Base-by-base conservation (phyloP, 1,284 basidiomycete species). In the Phlebopus sp. region DNA sequence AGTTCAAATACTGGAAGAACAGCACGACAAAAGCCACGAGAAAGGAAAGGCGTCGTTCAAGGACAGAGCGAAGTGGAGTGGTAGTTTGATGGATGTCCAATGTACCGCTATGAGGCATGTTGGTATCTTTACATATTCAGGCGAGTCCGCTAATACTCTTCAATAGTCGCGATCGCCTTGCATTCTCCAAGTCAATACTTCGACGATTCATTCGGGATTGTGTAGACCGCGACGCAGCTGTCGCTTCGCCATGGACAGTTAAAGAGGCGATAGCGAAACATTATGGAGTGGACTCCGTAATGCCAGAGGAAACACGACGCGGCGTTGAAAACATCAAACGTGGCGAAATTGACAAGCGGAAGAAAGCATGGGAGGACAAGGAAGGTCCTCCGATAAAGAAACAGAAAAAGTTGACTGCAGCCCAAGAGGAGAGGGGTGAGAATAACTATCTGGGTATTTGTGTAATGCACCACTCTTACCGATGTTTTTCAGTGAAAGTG, bases 141-240 rank as follows among this genome's bases (percentile, higher is more conserved):
- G 34, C 19, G 23, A 31, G 27, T 32, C 19, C 38, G 35, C 45
- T 53, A 32, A 53, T 42, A 34, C 34, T 18, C n/a, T 51, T 19
- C 42, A 7, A 45, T 56, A 95, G 91, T 63, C 92, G 96, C 52
- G 96, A 99, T 67, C 90, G 95, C 49, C 78, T 95, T 30, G 86
- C 90, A 17, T 98, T 97, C 70, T 96, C 92, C 37, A 97, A 97
- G 67, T 93, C 94, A 13, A 96, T 98, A 58, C 79, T 99, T 25
- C 91, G 94, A 55, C 89, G 94, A 32, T 98, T 96, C 70, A 88
- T 99, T 44, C 87, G 92, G 52, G 96, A 98, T 62, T 95, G 92
- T 61, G 86, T 98, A 3, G 82, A 89, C 57, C 85, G 96, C 41
- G 93, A 96, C 52, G 78, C 93, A 11, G 88, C 91, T 15, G 86